Evolutionary conservation across 73 alveolate genomes (phyloP), one percentile per base, ranked within the genome.

Genomic region (Effrenium voratum): DNA sequence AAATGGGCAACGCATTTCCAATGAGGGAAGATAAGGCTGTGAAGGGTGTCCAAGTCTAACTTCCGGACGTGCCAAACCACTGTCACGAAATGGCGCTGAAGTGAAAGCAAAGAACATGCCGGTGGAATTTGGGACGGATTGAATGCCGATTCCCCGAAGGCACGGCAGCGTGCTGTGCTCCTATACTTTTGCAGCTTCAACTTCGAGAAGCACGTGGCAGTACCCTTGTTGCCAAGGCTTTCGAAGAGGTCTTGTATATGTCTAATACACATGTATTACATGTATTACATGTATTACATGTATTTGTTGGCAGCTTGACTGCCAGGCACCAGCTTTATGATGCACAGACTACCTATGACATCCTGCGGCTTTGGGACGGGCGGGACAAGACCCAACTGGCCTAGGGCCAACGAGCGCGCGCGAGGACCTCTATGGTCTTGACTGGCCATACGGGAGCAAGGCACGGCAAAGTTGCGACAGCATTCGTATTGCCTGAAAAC

Each of bases 361-460:
- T 88, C 86, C 85, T 88, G 86, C 86, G 55, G 59, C 85, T 88
- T 16, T 88, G 95, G 95, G 95, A 88, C 73, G 55, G 55, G 86
- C 86, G 40, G 38, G 38, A 34, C 50, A 0, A n/a, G 10, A 22
- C 72, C 3, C 28, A 22, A 30, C 12, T 22, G 22, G 68, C 22
- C 68, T 22, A 55, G 22, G 12, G 30, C 22, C 68, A 22, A 55
- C n/a, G n/a, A n/a, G n/a, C n/a, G 8, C 3, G 16, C 34, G 2
- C 12, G 32, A 81, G 91, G 91, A 81, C 73, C 91, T 81, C 12
- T 81, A 81, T 44, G 91, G 91, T 13, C 59, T 81, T 32, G 91
- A 81, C n/a, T 81, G 91, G 91, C 91, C 91, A 44, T 59, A 81
- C 47, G 34, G 91, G 47, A 81, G 72, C 72, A 81, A 81, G 91